A percentile compares a stretch with the other conserved stretches of the same genome.
These are phyloP conservation scores for Pezicula radicicola DNA, from an alignment of 2,329 filamentous ascomycete genomes.

Conservation along the genomic window DNA sequence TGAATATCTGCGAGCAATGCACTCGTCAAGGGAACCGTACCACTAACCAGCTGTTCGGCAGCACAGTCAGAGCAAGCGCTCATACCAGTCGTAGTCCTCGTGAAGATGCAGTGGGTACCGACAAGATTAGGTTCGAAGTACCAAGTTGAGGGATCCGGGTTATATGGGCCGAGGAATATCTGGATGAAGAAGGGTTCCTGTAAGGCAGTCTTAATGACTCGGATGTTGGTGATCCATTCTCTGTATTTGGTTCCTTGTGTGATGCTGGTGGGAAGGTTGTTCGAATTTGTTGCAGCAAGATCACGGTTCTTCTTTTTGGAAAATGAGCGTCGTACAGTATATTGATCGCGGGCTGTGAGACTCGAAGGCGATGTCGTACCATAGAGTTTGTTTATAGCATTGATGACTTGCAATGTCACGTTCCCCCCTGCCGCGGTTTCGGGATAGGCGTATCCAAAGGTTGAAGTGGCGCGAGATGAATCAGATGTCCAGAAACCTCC, in stretches of 20 bases:
- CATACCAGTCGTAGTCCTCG: constrained; percentile 16
- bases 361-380: constrained; percentile 6
- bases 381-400: constrained; percentile 56
- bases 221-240: constrained; percentile 69
- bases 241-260: constrained; percentile 37
- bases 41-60: constrained; percentile 30
- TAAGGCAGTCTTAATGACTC: constrained; percentile 57
- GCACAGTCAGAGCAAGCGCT: constrained; percentile 8
- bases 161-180: constrained; percentile 58
- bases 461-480: constrained; percentile 11
- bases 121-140: constrained; percentile 24
- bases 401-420: constrained; percentile 57
- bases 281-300: background rate
- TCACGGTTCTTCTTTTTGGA: background rate
- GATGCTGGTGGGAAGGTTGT: background rate
- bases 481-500: constrained; percentile 40
- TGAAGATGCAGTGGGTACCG: constrained; percentile 33
- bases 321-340: background rate
- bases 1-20: constrained; percentile 31
- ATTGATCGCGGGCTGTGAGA: background rate
- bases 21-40: constrained; percentile 41
- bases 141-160: constrained; percentile 19
- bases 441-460: constrained; percentile 23
- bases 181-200: constrained; percentile 62
- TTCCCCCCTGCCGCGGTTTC: constrained; percentile 48